phyloP scores from a whole-genome alignment of 1,284 basidiomycete species.

The Sanghuangporus sanghuang region DNA sequence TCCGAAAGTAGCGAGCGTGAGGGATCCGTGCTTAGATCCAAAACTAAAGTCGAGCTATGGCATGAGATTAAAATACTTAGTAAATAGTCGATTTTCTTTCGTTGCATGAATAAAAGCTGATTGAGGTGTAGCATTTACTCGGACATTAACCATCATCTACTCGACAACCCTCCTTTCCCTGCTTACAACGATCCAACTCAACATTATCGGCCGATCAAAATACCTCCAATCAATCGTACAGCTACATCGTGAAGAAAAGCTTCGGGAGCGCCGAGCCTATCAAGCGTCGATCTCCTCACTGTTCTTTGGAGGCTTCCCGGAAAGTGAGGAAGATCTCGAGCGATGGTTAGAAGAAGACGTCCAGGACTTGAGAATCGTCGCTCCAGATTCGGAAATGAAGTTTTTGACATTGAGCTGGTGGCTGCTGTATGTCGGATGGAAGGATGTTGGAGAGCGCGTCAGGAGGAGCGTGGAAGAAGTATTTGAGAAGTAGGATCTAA shows the following conservation, averaged over 20 bases:
- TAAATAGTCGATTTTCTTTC: constrained; percentile 30
- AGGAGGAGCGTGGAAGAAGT: constrained; percentile 72
- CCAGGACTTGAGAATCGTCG: constrained; percentile 33
- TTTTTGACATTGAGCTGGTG: constrained; percentile 89
- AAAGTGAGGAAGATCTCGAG: constrained; percentile 23
- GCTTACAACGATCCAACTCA: constrained; percentile 80
- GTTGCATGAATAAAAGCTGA: not conserved
- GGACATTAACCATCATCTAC: constrained; percentile 83
- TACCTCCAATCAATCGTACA: constrained; percentile 72
- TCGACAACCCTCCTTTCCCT: constrained; percentile 76
- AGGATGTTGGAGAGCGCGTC: constrained; percentile 70
- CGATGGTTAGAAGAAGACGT: constrained; percentile 20
- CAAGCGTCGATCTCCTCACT: constrained; percentile 34
- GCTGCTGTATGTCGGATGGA: constrained; percentile 88
- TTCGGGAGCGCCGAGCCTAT: constrained; percentile 41
- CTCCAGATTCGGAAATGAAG: constrained; percentile 64
- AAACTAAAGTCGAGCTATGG: constrained; percentile 72
- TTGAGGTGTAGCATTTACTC: constrained; percentile 62
- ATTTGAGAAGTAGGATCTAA: constrained; percentile 63
- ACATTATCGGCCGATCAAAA: constrained; percentile 74
- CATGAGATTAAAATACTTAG: constrained; percentile 78
- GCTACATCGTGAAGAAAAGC: constrained; percentile 55
- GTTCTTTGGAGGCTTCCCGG: constrained; percentile 26
- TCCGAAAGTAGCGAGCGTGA: constrained; percentile 14
- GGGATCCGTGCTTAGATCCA: constrained; percentile 33